Base-by-base conservation (phyloP, 345 rosid genomes). In the Aethionema arabicum region DNA sequence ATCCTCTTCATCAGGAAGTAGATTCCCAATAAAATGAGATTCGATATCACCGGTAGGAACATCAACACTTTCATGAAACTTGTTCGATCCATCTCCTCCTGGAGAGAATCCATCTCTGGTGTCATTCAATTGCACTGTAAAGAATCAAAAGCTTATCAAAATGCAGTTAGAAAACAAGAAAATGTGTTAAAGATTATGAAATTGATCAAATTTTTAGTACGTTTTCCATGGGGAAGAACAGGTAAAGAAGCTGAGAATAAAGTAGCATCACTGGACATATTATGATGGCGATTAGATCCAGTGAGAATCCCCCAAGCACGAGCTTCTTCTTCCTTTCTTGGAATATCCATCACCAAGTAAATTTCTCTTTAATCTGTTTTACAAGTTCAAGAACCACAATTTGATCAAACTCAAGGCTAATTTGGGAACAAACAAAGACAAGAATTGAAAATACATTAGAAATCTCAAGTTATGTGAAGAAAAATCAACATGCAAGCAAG, bases 211-310 rank as follows among this genome's bases (percentile, higher is more conserved):
- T 32, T 12, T 29, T 37, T 51, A 73, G 7, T 79, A 88, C 96
- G 46, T 60, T 86, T 84, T 64, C 82, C 86, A 75, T 78, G 88
- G 29, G 85, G 84, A 57, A 91, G 87, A 62, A 84, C 88, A 30
- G 96, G 98, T 62, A 91, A 60, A 9, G 98, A 91, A 74, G 78
- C 78, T 8, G 98, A 91, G 75, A 91, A 91, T 70, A 91, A 62
- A 78, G 83, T 67, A 46, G 88, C 84, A 75, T 91, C 96, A 65
- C 46, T 75, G 12, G 88, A 73, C 11, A 88, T 64, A 53, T 64
- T 74, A 73, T 65, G 52, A 50, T 48, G 76, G 6, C 73, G 48
- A 52, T 75, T 63, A 61, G 82, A 54, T 56, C 82, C 76, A 63
- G 84, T 63, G 65, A 32, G 65, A 14, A 72, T 68, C 47, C 83